Base-by-base conservation (phyloP, 2,329 filamentous ascomycete genomes). In the Trichoderma guizhouense region DNA sequence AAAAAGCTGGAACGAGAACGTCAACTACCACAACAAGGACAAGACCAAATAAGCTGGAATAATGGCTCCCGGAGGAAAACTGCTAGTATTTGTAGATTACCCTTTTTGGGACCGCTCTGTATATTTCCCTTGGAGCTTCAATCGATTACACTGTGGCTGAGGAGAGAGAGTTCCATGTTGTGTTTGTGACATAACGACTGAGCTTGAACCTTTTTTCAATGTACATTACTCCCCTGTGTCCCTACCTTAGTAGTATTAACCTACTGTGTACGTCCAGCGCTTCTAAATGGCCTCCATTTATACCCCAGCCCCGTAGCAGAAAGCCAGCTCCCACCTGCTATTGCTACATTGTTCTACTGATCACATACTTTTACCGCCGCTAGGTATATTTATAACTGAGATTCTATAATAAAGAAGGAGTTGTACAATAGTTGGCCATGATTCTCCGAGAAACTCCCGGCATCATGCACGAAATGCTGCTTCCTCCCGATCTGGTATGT, bases 21-120 rank as follows among this genome's bases (percentile, higher is more conserved):
- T 98, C 87, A 98, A 98, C 91, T 95, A 97, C 87, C 94, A 98
- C 91, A 94, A 97, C 87, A 92, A 92, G 86, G 92, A 97, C 86
- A 94, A 93, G 89, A 79, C 82, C 73, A 78, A 81, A 72, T 87
- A 85, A 84, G 76, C 72, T 71, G 73, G 72, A 69, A 57, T 51
- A 73, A 64, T 66, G 64, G 70, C 66, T 67, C 65, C 30, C 62
- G 62, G 72, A 71, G 72, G 71, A 73, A 71, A 70, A 69, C 72
- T 61, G 34, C 75, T 74, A 74, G 75, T 76, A 76, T 72, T 75
- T 75, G 77, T 78, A 76, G 76, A 80, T 73, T 72, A 74, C 74
- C 76, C 77, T 74, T 64, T 67, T 69, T 70, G 76, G 77, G 77
- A 73, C 76, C 74, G 71, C 74, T 72, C 74, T 77, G 78, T 79